Conservation (phyloP, 1,284 basidiomycete genomes). For the Albatrellus sp. region DNA sequence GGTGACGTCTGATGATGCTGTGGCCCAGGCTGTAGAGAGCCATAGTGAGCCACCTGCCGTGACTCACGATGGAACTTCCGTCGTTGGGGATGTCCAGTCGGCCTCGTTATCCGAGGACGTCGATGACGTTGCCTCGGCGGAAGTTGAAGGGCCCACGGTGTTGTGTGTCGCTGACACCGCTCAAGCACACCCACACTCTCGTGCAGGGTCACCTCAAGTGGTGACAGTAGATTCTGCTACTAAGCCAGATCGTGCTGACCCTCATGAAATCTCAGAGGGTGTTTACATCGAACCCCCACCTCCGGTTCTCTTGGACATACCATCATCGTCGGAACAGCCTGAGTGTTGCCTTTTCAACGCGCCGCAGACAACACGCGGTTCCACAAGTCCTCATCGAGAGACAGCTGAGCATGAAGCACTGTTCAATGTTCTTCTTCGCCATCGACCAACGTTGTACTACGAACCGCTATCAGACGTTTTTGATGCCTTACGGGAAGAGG, state of each 20-base stretch:
- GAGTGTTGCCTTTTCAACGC: slow-evolving; percentile 50
- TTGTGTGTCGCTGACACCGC: too few species aligned
- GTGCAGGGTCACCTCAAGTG: too few species aligned
- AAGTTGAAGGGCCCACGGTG: too few species aligned
- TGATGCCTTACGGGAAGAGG: slow-evolving; percentile 52
- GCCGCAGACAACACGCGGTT: slow-evolving; percentile 17
- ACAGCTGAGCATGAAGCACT: background rate
- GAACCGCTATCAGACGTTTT: slow-evolving; percentile 58
- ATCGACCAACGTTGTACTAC: slow-evolving; percentile 58
- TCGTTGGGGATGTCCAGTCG: too few species aligned
- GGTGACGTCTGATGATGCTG: background rate
- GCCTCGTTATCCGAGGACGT: too few species aligned
- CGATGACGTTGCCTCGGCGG: too few species aligned
- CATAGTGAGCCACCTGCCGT: too few species aligned
- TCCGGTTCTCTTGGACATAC: slow-evolving; percentile 44
- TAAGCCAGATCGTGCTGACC: slow-evolving; percentile 22
- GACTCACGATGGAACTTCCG: too few species aligned
- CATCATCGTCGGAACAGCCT: slow-evolving; percentile 24
- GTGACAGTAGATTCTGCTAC: slow-evolving; percentile 6
- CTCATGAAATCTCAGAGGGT: slow-evolving; percentile 57
- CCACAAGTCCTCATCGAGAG: slow-evolving; percentile 17
- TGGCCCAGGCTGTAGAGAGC: too few species aligned
- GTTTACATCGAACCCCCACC: slow-evolving; percentile 69
- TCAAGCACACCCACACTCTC: too few species aligned
- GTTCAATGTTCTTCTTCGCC: slow-evolving; percentile 34